Evolutionary conservation across 352 stramenopile species (phyloP).

Genomic region (Pelagophyceae sp.): DNA sequence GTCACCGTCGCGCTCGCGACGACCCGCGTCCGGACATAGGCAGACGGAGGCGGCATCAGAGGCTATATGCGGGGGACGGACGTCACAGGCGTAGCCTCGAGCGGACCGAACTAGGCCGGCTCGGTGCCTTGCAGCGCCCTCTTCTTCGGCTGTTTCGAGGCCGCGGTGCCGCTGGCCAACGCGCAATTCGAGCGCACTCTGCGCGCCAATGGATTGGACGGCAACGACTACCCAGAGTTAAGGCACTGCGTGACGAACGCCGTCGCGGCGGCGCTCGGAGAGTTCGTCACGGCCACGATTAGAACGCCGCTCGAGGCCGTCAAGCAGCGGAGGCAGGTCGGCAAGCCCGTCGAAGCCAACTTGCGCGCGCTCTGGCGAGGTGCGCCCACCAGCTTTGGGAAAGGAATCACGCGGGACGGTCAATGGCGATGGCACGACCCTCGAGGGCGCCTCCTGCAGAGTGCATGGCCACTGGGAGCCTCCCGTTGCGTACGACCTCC

Average conservation of each 20-base stretch:
- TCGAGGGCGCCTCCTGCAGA: no score
- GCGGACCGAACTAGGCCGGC: no score
- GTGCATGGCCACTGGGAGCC: no score
- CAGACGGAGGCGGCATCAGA: no score
- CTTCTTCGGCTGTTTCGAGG: neutral
- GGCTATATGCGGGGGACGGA: no score
- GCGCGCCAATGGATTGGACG: neutral
- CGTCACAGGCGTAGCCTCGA: no score
- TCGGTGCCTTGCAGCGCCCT: neutral
- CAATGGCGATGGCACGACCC: no score
- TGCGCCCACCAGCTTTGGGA: no score
- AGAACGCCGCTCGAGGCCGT: neutral
- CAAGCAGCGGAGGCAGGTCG: neutral
- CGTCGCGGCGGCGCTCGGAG: neutral
- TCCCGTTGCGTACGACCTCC: no score
- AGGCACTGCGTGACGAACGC: neutral
- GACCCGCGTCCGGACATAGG: no score
- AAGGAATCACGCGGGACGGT: no score
- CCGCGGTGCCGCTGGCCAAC: neutral
- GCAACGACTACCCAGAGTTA: neutral
- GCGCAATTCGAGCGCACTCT: neutral
- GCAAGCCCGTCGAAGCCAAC: neutral
- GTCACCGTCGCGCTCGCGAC: neutral
- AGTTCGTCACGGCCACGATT: neutral
- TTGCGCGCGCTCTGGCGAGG: neutral